Evolutionary conservation across 2,329 filamentous ascomycete species (phyloP).

Genomic region (Xylaria sp.): DNA sequence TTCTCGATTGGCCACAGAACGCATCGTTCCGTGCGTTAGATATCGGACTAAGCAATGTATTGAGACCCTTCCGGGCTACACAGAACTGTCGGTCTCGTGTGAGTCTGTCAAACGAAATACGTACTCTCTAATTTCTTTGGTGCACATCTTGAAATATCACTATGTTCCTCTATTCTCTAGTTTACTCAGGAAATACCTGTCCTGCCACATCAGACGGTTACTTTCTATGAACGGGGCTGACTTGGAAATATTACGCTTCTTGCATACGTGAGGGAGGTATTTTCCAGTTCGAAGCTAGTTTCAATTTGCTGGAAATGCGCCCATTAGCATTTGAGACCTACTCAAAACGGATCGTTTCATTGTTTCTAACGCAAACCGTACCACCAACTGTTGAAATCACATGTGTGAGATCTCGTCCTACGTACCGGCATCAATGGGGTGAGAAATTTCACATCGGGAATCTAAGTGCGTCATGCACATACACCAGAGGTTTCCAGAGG

Average conservation of each 20-base stretch:
- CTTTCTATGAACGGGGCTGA: too few relatives aligned
- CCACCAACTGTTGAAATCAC: neutral
- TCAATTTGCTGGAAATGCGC: too few relatives aligned
- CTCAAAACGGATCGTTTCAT: neutral
- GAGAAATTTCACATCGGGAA: neutral
- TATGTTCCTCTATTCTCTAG: neutral
- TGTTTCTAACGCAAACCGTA: neutral
- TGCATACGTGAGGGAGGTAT: too few relatives aligned
- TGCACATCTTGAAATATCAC: neutral
- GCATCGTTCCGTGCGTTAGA: neutral
- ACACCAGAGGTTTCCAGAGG: neutral
- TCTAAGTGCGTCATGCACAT: too few relatives aligned
- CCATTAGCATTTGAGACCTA: neutral
- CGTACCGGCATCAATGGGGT: neutral
- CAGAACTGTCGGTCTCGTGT: neutral
- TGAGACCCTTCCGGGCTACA: neutral
- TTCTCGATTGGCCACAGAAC: too few relatives aligned
- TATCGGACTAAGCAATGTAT: neutral
- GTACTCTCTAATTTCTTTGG: conserved; percentile 1
- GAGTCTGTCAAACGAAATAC: conserved; percentile 17
- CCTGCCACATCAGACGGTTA: neutral
- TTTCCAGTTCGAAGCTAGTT: too few relatives aligned
- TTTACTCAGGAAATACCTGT: neutral
- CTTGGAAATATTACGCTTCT: too few relatives aligned
- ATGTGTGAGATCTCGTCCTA: conserved; percentile 4